Evolutionary conservation across 768 basidiomycete genomes (phyloP).

Genomic region (Galerina marginata): DNA sequence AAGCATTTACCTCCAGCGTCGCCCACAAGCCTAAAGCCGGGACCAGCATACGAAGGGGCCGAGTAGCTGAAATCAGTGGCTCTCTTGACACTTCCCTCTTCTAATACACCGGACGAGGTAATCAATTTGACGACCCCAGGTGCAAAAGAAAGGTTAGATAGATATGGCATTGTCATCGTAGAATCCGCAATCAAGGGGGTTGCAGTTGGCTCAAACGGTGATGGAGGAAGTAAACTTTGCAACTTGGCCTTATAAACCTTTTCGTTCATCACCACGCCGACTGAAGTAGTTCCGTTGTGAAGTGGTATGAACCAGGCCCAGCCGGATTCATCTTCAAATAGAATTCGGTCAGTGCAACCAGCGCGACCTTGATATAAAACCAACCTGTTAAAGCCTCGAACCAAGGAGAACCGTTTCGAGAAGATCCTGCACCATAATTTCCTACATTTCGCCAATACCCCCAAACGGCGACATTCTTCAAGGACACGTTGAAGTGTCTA

Average conservation of each 20-base stretch:
- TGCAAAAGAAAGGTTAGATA: constrained; percentile 48
- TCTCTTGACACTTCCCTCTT: constrained; percentile 51
- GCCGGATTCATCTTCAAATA: constrained; percentile 60
- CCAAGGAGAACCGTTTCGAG: constrained; percentile 63
- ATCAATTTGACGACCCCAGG: constrained; percentile 51
- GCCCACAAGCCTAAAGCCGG: constrained; percentile 63
- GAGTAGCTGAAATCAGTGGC: constrained; percentile 72
- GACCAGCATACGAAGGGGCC: constrained; percentile 58
- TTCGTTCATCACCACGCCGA: constrained; percentile 69
- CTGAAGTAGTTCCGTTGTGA: constrained; percentile 65
- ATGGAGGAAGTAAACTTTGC: constrained; percentile 30
- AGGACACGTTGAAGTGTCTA: constrained; percentile 66
- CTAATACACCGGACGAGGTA: constrained; percentile 41
- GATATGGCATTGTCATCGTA: constrained; percentile 45
- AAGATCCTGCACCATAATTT: constrained; percentile 55
- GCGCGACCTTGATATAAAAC: constrained; percentile 10
- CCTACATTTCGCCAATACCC: constrained; percentile 70
- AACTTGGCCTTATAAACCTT: constrained; percentile 48
- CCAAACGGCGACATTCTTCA: constrained; percentile 81
- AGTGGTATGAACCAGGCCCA: constrained; percentile 79
- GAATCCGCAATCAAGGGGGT: constrained; percentile 30
- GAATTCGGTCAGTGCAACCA: neutral
- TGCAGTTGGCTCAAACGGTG: constrained; percentile 33
- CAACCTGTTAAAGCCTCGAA: constrained; percentile 75
- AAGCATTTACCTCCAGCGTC: constrained; percentile 62